phyloP scores from a whole-genome alignment of 495 filamentous ascomycete species.

The Xylaria castorea region DNA sequence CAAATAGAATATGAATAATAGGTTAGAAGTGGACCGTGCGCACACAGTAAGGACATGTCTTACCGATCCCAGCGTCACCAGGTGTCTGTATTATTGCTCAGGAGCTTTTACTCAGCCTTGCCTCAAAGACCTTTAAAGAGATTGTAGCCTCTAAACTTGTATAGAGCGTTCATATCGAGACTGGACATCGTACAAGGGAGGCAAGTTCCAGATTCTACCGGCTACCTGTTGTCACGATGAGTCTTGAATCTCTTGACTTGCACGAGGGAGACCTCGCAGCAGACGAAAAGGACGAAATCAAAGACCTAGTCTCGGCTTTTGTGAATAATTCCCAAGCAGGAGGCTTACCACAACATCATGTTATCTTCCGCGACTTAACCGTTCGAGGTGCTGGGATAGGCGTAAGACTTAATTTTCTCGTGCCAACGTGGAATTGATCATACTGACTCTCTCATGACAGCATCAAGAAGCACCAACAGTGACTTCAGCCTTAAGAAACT shows the following conservation, averaged over 20 bases:
- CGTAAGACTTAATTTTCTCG: background rate
- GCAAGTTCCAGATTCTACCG: background rate
- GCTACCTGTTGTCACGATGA: background rate
- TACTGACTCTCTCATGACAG: background rate
- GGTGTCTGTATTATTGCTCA: background rate
- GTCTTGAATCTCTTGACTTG: background rate
- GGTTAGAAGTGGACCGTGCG: background rate
- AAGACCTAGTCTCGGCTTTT: background rate
- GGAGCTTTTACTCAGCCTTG: conserved; percentile 4
- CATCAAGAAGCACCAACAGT: conserved; percentile 1
- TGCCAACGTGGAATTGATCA: background rate
- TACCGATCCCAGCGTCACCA: background rate
- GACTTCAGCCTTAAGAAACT: conserved; percentile 1
- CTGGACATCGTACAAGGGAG: background rate
- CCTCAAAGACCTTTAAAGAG: background rate
- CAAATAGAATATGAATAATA: background rate
- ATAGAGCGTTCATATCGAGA: background rate
- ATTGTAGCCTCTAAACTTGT: background rate
- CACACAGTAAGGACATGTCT: background rate
- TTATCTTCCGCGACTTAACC: background rate
- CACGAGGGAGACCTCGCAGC: conserved; percentile 1
- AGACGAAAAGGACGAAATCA: background rate
- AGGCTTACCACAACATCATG: background rate
- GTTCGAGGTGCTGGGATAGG: conserved; percentile 7
- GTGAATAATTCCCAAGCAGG: background rate